Base-by-base conservation (phyloP, 345 rosid genomes). In the Ailanthus altissimus region DNA sequence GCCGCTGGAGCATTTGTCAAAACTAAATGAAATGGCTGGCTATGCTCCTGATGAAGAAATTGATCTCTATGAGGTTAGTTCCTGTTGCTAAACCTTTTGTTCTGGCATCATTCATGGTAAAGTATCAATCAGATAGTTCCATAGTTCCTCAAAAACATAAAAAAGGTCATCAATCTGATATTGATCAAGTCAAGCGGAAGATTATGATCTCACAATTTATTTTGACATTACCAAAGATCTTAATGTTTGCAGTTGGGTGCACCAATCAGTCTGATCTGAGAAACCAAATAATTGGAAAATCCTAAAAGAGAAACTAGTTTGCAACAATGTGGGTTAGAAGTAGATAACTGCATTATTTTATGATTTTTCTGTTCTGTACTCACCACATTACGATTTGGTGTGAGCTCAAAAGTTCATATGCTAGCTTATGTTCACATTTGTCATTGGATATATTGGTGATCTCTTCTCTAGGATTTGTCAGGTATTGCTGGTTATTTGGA, bases 1-100 rank as follows among this genome's bases (percentile, higher is more conserved):
- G 81, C 93, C 93, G 6, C 36, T 77, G 21, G 90, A 91, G 70
- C 83, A 88, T 75, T 75, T 91, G 72, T 74, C 87, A 75, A 91
- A 85, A 76, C 83, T 91, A 65, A 91, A 89, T 83, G 85, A 87
- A 81, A 85, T 91, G 96, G 96, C 89, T 67, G 96, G 91, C 32
- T 88, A 86, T 81, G 76, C 85, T 62, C 86, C 88, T 46, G 89
- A 88, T 73, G 90, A 91, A 77, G 93, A 88, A 73, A 91, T 91
- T 57, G 87, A 91, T 57, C 96, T 91, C 58, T 91, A 81, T 66
- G 93, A 91, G 93, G 96, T 89, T 77, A 78, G 89, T 82, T 65
- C 25, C 69, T 38, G 46, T 46, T 21, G 38, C 63, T 6, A 1
- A 16, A 21, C 38, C 18, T 40, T 25, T 45, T 5, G 32, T 25